Base-by-base conservation (phyloP, 345 rosid genomes). In the Gossypium anomalum region DNA sequence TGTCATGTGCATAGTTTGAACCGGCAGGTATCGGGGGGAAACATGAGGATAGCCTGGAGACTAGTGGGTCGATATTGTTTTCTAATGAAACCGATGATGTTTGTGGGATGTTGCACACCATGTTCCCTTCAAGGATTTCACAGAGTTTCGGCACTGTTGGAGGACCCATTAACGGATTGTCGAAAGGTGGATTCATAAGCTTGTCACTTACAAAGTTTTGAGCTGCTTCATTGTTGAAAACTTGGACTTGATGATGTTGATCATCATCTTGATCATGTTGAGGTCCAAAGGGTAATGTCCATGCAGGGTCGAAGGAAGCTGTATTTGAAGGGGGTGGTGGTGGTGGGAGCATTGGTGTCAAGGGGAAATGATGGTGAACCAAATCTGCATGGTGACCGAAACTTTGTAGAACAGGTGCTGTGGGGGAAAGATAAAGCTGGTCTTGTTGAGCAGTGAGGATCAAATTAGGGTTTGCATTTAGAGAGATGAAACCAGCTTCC, bases 81-180 rank as follows among this genome's bases (percentile, higher is more conserved):
- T 65, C 80, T 53, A 73, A 62, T 17, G 85, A 74, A 70, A 75
- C 52, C 34, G 80, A 75, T 47, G 93, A 72, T 73, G 12, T 4
- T 34, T 70, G 20, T 44, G 72, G 78, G 29, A 72, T 59, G 38
- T 76, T 57, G 51, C 75, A 51, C 51, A 78, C 27, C 63, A 52
- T n/a, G 70, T 80, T 74, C 17, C 82, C 86, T 80, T 87, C 87
- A 25, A 89, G 84, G 84, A 86, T 83, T 74, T 89, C 92, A 29
- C 84, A 85, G 16, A 83, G 80, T 79, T 86, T 87, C 1, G 90
- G 84, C 85, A 89, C 81, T 43, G 84, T 71, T 19, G 87, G 6
- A 19, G 38, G 77, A 22, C 72, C 75, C 71, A 67, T 66, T 0
- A 66, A 47, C 14, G 75, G 70, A 53, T 58, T 55, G 41, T 79